Base-by-base conservation (phyloP, 495 filamentous ascomycete species). In the Penicillium pulvis region DNA sequence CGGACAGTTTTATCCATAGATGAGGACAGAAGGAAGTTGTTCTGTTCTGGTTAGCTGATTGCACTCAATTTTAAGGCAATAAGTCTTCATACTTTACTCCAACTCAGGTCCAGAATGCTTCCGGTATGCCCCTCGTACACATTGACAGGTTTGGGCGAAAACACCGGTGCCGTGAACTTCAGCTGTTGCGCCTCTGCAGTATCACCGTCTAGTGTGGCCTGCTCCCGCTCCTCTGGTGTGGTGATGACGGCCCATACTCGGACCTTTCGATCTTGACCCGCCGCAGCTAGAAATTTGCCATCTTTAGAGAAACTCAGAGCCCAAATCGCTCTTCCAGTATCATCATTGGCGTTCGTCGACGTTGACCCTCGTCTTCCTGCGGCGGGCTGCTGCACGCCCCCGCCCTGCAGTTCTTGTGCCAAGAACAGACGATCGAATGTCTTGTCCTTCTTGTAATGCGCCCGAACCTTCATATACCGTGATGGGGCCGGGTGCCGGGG, bases 1-100 rank as follows among this genome's bases (percentile, higher is more conserved):
- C 92, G 83, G 24, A 99, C 95, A 3, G 94, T 98, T 75, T 97
- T 97, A 71, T 99, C 94, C 91, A 96, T 98, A 0, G 92, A 97
- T 0, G 93, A 96, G 28, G 93, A 96, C 30, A 99, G 83, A 51
- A 99, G 78, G 62, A 99, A 99, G 63, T 96, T 97, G 67, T 99
- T 99, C 83, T 89, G 4, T 28, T 16, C 9, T 24, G 8, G 53
- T 74, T 42, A 74, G 69, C 51, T 6, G 6, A 28, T 16, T 35
- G 10, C 20, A 6, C 43, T 11, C 26, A n/a, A 19, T 12, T 11
- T 9, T 49, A 16, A 19, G 9, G 36, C 50, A 23, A 26, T 1
- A 44, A 7, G 12, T 47, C 2, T 39, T 56, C 73, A 57, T 80
- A 87, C 85, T 77, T 98, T 99, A 77, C 92, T 96, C 93, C 94